These are phyloP conservation scores for Ustilago trichophora DNA, from an alignment of 1,284 basidiomycete genomes.

Conservation along the genomic window DNA sequence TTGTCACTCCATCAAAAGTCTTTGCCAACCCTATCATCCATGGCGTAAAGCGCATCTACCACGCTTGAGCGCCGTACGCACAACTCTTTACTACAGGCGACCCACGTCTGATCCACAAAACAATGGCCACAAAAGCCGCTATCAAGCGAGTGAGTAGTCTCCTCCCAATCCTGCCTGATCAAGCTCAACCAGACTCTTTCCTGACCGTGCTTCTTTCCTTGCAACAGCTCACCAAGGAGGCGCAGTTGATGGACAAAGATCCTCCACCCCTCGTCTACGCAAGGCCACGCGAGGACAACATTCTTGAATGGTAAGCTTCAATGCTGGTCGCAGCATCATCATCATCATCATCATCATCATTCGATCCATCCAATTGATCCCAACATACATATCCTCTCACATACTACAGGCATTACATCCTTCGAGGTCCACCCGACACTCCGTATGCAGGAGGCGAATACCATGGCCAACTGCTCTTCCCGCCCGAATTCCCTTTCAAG, in stretches of 20 bases:
- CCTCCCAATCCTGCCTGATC: neutral
- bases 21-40: no score
- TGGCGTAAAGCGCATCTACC: no score
- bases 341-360: neutral
- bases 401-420: constrained; percentile 68
- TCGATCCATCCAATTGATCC: constrained; percentile 1
- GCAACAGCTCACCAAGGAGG: constrained; percentile 82
- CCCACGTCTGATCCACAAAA: no score
- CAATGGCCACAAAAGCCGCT: constrained; percentile 46
- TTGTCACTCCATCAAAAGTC: no score
- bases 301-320: constrained; percentile 71
- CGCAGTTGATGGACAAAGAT: constrained; percentile 88
- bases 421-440: constrained; percentile 89
- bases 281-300: constrained; percentile 93
- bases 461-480: constrained; percentile 73
- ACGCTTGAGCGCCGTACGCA: no score
- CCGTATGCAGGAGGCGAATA: constrained; percentile 93
- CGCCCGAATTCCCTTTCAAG: constrained; percentile 75
- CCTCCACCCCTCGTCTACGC: constrained; percentile 95
- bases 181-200: neutral
- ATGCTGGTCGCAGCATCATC: constrained; percentile 16
- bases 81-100: no score
- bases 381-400: neutral
- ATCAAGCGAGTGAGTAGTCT: constrained; percentile 38
- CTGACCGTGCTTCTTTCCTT: neutral